Base-by-base conservation (phyloP, 345 rosid species). In the Salix exigua region DNA sequence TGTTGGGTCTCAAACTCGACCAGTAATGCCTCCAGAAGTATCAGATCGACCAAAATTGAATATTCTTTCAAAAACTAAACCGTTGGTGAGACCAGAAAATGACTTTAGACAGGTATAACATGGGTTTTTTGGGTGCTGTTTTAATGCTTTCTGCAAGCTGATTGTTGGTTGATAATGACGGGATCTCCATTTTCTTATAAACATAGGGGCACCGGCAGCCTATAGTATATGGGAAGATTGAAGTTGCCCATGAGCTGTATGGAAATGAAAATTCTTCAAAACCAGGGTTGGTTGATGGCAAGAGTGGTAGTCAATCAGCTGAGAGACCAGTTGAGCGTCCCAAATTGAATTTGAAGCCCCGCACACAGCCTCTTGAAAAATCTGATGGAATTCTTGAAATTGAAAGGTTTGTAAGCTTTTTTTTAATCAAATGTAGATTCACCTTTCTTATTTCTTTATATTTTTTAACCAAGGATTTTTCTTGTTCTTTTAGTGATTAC, bases 331-430 rank as follows among this genome's bases (percentile, higher is more conserved):
- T 66, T 67, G 80, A 76, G 37, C 81, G 85, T 26, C 85, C 78
- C 18, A 82, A 76, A 76, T 42, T 79, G 70, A 80, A 71, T 64
- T 67, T 83, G 75, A 80, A 75, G 60, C 81, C 83, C 12, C 77
- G 82, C 17, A 66, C 75, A 23, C 75, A 80, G 23, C 79, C 74
- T 48, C 44, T 71, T 77, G 79, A 74, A 30, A 72, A 74, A 31
- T 74, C 75, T 51, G 75, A 74, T 53, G 82, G 75, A 62, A 74
- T 33, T 48, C 8, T 63, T 51, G 75, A 71, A 53, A 71, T 48
- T 28, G 77, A 68, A 38, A 77, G 75, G 82, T 77, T 64, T 8
- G 67, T 68, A 14, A 64, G 38, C 1, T 58, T 25, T 1, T 14
- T 58, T 66, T 46, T 37, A 28, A 65, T 70, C 16, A 2, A 4